Percentiles rank a stretch among this genome's conserved stretches.
phyloP scores from a whole-genome alignment of 345 rosid species.

The Limnanthes douglasii region DNA sequence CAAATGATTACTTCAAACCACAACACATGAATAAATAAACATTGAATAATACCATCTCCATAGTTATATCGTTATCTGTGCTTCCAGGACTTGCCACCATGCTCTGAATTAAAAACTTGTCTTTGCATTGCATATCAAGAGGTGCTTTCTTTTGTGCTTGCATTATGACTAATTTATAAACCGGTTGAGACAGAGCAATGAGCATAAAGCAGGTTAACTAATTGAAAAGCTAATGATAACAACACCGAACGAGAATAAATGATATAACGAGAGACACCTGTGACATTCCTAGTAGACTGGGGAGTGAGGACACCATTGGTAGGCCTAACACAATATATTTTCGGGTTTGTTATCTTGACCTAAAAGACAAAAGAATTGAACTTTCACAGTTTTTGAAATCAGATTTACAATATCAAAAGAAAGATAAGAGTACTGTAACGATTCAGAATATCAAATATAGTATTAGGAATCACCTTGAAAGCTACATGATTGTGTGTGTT shows the following conservation, averaged over 20 bases:
- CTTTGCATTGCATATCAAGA: conserved; percentile 73
- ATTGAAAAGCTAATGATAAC: neutral
- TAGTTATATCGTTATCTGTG: conserved; percentile 39
- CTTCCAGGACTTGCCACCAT: conserved; percentile 39
- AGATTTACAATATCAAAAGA: neutral
- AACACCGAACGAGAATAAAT: neutral
- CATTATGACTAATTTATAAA: conserved; percentile 57
- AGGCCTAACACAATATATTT: conserved; percentile 79
- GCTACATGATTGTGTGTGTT: conserved; percentile 63
- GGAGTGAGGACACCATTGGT: conserved; percentile 69
- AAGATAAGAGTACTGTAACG: neutral
- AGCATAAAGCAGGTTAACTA: neutral
- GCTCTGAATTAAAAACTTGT: conserved; percentile 76
- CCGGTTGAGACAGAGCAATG: conserved; percentile 3
- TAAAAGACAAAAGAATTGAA: conserved; percentile 14
- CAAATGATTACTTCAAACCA: neutral
- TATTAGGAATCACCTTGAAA: conserved; percentile 39
- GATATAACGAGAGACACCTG: conserved; percentile 18
- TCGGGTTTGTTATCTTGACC: conserved; percentile 91
- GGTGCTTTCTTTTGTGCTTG: conserved; percentile 87
- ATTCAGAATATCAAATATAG: neutral
- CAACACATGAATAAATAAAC: neutral
- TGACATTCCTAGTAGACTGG: conserved; percentile 42
- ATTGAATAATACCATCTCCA: conserved; percentile 45
- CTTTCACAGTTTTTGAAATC: conserved; percentile 1